These are phyloP conservation scores for Geranium incanum DNA, from an alignment of 441 rosid genomes.

Conservation along the genomic window DNA sequence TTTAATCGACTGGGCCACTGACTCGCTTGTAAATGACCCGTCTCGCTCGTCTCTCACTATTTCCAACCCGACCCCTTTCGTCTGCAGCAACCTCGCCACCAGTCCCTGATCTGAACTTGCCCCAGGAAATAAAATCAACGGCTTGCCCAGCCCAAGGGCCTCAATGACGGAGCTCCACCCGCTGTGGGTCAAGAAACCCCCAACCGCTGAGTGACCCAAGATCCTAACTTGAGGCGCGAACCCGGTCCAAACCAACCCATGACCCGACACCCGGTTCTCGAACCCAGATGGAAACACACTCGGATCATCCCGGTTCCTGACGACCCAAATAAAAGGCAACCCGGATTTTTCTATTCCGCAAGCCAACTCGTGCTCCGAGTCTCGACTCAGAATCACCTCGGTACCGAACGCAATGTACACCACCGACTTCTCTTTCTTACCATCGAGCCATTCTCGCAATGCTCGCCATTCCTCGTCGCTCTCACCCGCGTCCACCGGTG, in stretches of 20 bases:
- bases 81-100: too few species aligned
- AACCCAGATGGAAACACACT: slow-evolving; percentile 20
- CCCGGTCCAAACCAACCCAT: slow-evolving; percentile 16
- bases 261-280: slow-evolving; percentile 17
- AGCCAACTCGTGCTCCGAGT: slow-evolving; percentile 21
- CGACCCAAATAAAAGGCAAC: slow-evolving; percentile 23
- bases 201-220: slow-evolving; percentile 13
- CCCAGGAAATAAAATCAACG: too few species aligned
- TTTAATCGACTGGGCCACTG: too few species aligned
- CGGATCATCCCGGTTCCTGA: background rate
- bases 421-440: slow-evolving; percentile 10
- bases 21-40: too few species aligned
- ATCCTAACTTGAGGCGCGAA: slow-evolving; percentile 25
- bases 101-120: too few species aligned
- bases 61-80: too few species aligned
- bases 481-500: too few species aligned
- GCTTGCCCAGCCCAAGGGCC: slow-evolving; percentile 8
- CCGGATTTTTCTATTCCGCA: slow-evolving; percentile 11
- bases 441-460: slow-evolving; percentile 21
- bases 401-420: slow-evolving; percentile 31
- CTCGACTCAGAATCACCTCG: slow-evolving; percentile 20
- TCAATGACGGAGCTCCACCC: slow-evolving; percentile 23
- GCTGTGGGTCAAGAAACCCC: slow-evolving; percentile 21
- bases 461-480: slow-evolving; percentile 10
- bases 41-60: too few species aligned